Evolutionary conservation across 192 early-diverging fungal genomes (phyloP).

Genomic region (Entomortierella parvispora): DNA sequence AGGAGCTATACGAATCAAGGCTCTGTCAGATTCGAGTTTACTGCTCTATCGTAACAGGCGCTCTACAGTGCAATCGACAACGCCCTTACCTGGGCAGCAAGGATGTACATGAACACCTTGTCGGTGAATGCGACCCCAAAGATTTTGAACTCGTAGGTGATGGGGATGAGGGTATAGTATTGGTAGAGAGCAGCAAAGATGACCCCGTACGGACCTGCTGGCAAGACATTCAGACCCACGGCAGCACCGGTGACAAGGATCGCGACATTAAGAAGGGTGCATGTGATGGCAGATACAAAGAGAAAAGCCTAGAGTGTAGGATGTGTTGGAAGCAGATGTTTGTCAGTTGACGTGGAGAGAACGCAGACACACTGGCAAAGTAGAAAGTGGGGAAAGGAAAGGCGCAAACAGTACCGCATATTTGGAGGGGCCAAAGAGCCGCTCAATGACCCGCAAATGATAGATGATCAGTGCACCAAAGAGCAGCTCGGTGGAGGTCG

Average conservation of each 20-base stretch:
- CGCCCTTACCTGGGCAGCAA: slow-evolving; percentile 56
- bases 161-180: slow-evolving; percentile 62
- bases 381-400: slow-evolving; percentile 1
- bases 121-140: slow-evolving; percentile 61
- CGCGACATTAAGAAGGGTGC: slow-evolving; percentile 65
- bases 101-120: slow-evolving; percentile 61
- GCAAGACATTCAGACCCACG: slow-evolving; percentile 59
- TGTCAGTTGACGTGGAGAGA: background rate
- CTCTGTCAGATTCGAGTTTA: no score
- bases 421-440: slow-evolving; percentile 70
- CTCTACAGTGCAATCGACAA: no score
- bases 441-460: slow-evolving; percentile 67
- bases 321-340: background rate
- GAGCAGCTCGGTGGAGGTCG: slow-evolving; percentile 66
- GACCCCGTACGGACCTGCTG: slow-evolving; percentile 68
- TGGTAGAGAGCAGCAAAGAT: slow-evolving; percentile 69
- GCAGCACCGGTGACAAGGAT: slow-evolving; percentile 54
- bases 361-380: no score
- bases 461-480: slow-evolving; percentile 70
- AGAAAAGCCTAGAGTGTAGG: slow-evolving; percentile 57
- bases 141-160: slow-evolving; percentile 62
- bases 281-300: slow-evolving; percentile 55
- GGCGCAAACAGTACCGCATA: slow-evolving; percentile 60
- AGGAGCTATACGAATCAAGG: no score
- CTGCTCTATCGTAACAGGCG: no score